These are phyloP conservation scores for Nannizzia gypsea DNA, from an alignment of 2,329 filamentous ascomycete genomes.

Conservation along the genomic window DNA sequence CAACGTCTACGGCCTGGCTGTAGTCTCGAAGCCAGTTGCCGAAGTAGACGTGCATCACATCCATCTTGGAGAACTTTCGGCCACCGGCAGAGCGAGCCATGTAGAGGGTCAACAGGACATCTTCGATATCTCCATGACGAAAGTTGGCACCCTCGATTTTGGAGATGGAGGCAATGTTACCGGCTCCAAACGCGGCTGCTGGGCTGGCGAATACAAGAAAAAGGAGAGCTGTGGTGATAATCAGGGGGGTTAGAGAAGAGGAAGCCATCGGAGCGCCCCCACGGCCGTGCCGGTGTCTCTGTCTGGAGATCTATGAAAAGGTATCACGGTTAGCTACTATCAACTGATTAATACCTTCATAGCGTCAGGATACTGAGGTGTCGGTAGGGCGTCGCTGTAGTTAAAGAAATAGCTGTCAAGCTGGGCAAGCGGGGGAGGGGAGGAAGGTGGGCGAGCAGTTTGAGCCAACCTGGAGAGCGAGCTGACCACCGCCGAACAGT, in stretches of 20 bases:
- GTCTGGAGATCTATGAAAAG: not conserved
- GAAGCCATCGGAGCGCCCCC: not conserved
- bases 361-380: not conserved
- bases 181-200: constrained; percentile 69
- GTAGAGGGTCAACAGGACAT: constrained; percentile 64
- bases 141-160: constrained; percentile 77
- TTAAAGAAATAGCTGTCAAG: not conserved
- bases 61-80: constrained; percentile 81
- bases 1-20: constrained; percentile 86
- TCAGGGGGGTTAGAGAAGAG: constrained; percentile 20
- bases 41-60: constrained; percentile 84
- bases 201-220: constrained; percentile 57
- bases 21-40: constrained; percentile 94
- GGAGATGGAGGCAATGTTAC: constrained; percentile 73
- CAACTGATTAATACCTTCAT: not conserved
- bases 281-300: not conserved
- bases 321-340: not conserved
- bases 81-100: constrained; percentile 52
- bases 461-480: not conserved
- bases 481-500: too few relatives aligned
- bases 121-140: constrained; percentile 88
- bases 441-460: not conserved
- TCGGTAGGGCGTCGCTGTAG: too few relatives aligned
- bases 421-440: not conserved
- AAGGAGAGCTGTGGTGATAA: constrained; percentile 37